Base-by-base conservation (phyloP, 257 asterid genomes). In the Solanum megistacrolobum region DNA sequence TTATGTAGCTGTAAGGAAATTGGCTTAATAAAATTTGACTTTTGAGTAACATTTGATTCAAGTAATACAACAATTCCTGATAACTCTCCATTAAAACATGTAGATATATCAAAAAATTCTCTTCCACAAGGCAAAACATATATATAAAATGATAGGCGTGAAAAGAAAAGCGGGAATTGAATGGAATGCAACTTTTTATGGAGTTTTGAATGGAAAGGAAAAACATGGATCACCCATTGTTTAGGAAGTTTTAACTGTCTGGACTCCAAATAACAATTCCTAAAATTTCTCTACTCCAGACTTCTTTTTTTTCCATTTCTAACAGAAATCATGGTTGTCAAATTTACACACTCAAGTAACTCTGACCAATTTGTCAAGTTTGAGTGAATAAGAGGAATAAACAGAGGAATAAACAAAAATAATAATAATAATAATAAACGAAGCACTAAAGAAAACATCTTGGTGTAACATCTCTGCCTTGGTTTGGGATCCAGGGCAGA, bases 401-500 rank as follows among this genome's bases (percentile, higher is more conserved):
- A 0, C 60, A 16, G 23, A 52, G 65, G 23, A 34, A 78, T 9
- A 78, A n/a, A 60, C 21, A 31, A 23, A 84, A 2, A 31, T 31
- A 31, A 32, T 32, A 38, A 25, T 34, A 25, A 52, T 31, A 58
- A 21, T 27, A 62, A 76, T 75, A 52, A 38, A 38, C 2, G 12
- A 69, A 83, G 12, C 5, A 43, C 60, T 5, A 87, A 83, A 66
- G 46, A 73, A 34, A 84, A 60, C 66, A 31, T 35, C 38, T 21
- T 73, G 86, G 87, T 69, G 81, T 69, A 29, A 13, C 43, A 78
- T 21, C 46, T 92, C 99, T 94, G 98, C 98, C 98, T 95, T 94
- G 98, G 98, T 92, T 92, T 85, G 82, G 83, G 85, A 78, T 89
- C 90, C 90, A 88, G 87, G 88, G 78, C 90, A 89, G 92, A 93